phyloP scores from a whole-genome alignment of 345 rosid genomes.

The Melaleuca quinquenervia region DNA sequence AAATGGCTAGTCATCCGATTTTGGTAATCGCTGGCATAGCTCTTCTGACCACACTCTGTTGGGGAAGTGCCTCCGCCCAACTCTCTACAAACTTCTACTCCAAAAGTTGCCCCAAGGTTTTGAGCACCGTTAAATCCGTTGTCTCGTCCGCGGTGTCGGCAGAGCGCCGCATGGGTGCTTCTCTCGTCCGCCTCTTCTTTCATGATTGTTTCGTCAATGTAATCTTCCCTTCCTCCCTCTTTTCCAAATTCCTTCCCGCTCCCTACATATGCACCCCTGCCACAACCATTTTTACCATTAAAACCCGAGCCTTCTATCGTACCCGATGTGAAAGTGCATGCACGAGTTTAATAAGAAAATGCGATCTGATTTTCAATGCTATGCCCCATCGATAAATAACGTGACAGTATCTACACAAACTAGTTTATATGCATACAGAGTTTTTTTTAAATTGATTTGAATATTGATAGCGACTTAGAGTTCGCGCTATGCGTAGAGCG shows the following conservation, averaged over 20 bases:
- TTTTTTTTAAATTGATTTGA: background rate
- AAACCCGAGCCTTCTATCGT: background rate
- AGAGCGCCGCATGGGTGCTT: conserved; percentile 65
- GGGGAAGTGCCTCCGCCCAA: conserved; percentile 30
- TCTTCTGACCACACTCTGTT: background rate
- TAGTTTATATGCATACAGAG: background rate
- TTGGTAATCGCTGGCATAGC: background rate
- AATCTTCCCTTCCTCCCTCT: background rate
- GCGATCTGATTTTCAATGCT: background rate
- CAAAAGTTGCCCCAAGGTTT: conserved; percentile 48
- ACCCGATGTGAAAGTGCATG: background rate
- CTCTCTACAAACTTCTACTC: conserved; percentile 65
- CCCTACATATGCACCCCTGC: background rate
- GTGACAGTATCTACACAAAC: background rate
- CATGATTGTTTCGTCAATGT: conserved; percentile 94
- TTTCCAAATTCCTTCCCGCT: background rate
- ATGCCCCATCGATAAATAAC: background rate
- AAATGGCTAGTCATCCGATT: background rate
- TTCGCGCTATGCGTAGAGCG: background rate
- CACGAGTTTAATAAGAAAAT: background rate
- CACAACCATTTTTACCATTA: background rate
- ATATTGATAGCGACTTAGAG: background rate
- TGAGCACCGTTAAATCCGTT: conserved; percentile 32
- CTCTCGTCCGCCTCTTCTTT: conserved; percentile 75
- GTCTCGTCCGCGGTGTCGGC: conserved; percentile 43